Percentiles rank a stretch among this genome's conserved stretches.
Conservation (phyloP, 2,329 filamentous ascomycete species). For the Diaporthe sp. region DNA sequence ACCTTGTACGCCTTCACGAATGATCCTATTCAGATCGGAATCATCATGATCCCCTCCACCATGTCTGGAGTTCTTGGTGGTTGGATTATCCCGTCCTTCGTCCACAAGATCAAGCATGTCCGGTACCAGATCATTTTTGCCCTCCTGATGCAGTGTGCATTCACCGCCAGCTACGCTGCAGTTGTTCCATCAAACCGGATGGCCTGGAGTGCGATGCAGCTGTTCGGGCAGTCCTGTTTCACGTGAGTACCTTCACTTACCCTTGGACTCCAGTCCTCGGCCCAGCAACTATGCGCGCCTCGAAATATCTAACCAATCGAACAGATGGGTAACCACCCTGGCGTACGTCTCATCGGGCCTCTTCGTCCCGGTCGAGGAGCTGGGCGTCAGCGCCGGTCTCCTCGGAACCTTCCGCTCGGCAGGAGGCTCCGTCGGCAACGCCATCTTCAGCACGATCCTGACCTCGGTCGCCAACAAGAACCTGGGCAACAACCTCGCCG, state of each 20-base stretch:
- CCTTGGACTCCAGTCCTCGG: too few relatives aligned
- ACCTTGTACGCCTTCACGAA: slow-evolving; percentile 51
- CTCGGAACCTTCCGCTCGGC: slow-evolving; percentile 50
- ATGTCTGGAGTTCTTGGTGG: slow-evolving; percentile 47
- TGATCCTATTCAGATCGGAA: slow-evolving; percentile 48
- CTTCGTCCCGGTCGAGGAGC: slow-evolving; percentile 49
- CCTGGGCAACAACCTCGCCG: slow-evolving; percentile 47
- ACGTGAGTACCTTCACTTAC: slow-evolving; percentile 27
- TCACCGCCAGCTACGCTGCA: slow-evolving; percentile 48
- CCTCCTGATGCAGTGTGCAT: slow-evolving; percentile 49
- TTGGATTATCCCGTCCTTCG: slow-evolving; percentile 50
- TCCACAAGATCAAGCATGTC: slow-evolving; percentile 51
- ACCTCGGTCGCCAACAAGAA: slow-evolving; percentile 48
- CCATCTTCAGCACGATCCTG: slow-evolving; percentile 52
- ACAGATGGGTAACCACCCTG: slow-evolving; percentile 48
- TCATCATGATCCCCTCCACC: slow-evolving; percentile 46
- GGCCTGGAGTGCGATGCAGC: slow-evolving; percentile 50
- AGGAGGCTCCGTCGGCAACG: slow-evolving; percentile 52
- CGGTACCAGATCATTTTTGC: slow-evolving; percentile 50
- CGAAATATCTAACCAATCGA: not conserved
- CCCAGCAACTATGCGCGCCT: too few relatives aligned
- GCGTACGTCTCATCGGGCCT: slow-evolving; percentile 50
- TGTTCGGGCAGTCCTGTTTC: slow-evolving; percentile 51
- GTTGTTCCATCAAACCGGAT: slow-evolving; percentile 47
- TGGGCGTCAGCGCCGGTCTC: slow-evolving; percentile 50